Evolutionary conservation across 495 filamentous ascomycete species (phyloP), one percentile per base, ranked within the genome.

Genomic region (Aspergillus kassunensis): DNA sequence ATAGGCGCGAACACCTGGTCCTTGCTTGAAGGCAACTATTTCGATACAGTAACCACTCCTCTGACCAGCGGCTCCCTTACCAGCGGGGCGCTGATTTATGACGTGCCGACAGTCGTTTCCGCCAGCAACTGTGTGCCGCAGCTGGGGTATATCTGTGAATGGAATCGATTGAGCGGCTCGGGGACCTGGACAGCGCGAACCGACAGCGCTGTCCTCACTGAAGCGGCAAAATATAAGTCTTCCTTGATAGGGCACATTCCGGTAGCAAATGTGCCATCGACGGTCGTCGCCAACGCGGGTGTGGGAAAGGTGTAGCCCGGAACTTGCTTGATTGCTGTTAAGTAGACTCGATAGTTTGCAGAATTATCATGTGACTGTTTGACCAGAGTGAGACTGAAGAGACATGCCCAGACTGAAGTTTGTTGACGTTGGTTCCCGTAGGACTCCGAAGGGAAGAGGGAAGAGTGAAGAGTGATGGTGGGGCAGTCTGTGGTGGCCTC

Each of bases 21-120:
- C 7, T 21, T 59, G 39, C 35, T 62, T 1, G 60, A 62, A 25
- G 56, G 53, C 6, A 62, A 62, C 43, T 56, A 52, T 29, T 59
- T 57, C 37, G 42, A 51, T 5, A 12, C 8, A 6, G 59, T 56
- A 4, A 27, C 30, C n/a, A 59, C 59, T 5, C 54, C 54, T 3
- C 16, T 62, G 21, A 57, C 58, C 6, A 25, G 43, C 0, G 34
- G 41, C 0, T 54, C 55, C 1, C 23, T 48, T 16, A 46, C 18
- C 11, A 47, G 40, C 19, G 51, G 50, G 13, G 51, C 50, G n/a
- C 10, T 46, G 33, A 47, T 56, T 8, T 60, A 49, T 39, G 51
- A 45, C 21, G 23, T 44, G 10, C 52, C 49, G 16, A 51, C 45
- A 7, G 36, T 53, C 11, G 45, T 27, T 18, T 16, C 53, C 0